phyloP scores from a whole-genome alignment of 192 early-diverging fungal genomes.

The Coemansia sp. region DNA sequence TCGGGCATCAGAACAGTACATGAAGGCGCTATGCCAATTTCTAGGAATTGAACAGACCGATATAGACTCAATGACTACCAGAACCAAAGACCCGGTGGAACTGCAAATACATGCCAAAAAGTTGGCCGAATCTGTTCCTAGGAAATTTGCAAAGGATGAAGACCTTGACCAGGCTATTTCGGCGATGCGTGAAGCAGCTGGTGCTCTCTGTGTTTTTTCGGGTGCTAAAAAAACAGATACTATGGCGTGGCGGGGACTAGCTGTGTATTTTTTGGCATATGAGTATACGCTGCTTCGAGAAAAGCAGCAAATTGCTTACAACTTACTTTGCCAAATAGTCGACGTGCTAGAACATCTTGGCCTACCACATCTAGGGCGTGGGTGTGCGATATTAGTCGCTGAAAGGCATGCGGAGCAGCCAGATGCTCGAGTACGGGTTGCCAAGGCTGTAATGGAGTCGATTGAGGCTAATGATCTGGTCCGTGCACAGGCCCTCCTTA shows the following conservation, averaged over 20 bases:
- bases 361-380: constrained; percentile 12
- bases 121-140: constrained; percentile 11
- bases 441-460: constrained; percentile 9
- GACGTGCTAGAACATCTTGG: not conserved
- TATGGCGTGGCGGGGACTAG: constrained; percentile 11
- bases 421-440: constrained; percentile 7
- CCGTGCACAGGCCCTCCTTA: constrained; percentile 10
- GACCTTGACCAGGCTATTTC: constrained; percentile 31
- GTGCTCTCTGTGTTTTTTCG: constrained; percentile 14
- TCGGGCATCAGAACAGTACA: constrained; percentile 6
- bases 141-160: constrained; percentile 39
- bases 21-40: constrained; percentile 18
- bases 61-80: not conserved
- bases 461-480: constrained; percentile 17
- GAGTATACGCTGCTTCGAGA: constrained; percentile 21
- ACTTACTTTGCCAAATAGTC: not conserved
- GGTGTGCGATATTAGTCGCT: constrained; percentile 27
- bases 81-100: not conserved
- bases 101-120: not conserved
- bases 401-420: constrained; percentile 21
- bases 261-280: constrained; percentile 8
- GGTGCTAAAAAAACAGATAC: not conserved
- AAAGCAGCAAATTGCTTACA: constrained; percentile 1
- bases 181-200: constrained; percentile 33
- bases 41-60: constrained; percentile 11